Evolutionary conservation across 495 filamentous ascomycete species (phyloP), one percentile per base, ranked within the genome.

Genomic region (Oidiodendron maius): DNA sequence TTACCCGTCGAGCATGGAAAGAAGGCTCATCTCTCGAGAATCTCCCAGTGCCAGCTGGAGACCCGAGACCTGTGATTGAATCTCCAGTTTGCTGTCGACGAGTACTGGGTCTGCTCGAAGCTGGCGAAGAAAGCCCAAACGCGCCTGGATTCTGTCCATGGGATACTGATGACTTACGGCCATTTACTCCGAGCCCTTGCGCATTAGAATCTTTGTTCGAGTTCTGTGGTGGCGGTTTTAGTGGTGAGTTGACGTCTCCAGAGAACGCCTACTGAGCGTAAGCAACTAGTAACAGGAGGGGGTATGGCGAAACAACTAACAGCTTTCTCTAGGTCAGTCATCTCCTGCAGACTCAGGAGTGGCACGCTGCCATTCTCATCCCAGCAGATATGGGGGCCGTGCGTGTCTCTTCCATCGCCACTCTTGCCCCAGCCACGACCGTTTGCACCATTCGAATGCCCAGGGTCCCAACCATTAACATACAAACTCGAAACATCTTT

Each of bases 21-120:
- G 71, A 65, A 13, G 53, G 38, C 12, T 76, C 74, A 5, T 77
- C 74, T 34, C 70, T 68, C 4, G 61, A 37, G 24, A 78, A 77
- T 16, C 74, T 66, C 26, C 68, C 70, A 12, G 65, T 59, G 3
- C 62, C 67, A 4, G 70, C 64, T n/a, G 82, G 71, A 6, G 80
- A 75, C 11, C 68, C 61, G 22, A 77, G 42, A 16, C 72, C 71
- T 46, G 80, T 76, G 57, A 87, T 81, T 25, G 84, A 83, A 53
- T 97, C 94, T 22, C 78, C 77, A n/a, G 90, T 91, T 65, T 96
- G 89, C 48, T 93, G 83, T 58, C 90, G 85, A 46, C 91, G 78
- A 46, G 76, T 80, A 13, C 77, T 71, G 4, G 89, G 89, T 44
- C 91, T 82, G 18, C 72, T 69, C 25, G 77, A 71, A 10, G 77